Percentiles rank a stretch among this genome's conserved stretches.
phyloP scores from a whole-genome alignment of 208 protist species.

The Leishmania tropica region DNA sequence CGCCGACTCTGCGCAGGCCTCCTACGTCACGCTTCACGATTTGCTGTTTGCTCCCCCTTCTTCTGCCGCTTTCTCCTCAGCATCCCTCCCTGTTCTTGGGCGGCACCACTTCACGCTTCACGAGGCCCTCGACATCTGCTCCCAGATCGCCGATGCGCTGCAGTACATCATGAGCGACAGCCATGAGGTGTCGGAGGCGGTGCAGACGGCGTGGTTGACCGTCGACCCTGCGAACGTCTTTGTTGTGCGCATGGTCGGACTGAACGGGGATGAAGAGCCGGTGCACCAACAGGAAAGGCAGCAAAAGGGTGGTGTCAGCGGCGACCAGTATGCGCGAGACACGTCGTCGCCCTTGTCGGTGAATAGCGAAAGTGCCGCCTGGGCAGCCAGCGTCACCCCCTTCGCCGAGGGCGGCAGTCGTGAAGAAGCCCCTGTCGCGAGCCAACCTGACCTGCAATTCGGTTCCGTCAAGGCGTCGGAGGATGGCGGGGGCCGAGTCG shows the following conservation, averaged over 20 bases:
- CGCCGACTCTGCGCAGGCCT: not conserved
- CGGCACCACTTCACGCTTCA: conserved; percentile 40
- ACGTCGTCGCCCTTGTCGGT: not conserved
- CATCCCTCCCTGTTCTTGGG: conserved; percentile 37
- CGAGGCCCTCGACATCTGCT: conserved; percentile 50
- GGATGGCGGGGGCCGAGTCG: not conserved
- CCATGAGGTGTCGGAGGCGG: conserved; percentile 41
- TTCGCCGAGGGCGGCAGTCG: not conserved
- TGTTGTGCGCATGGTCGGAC: conserved; percentile 22
- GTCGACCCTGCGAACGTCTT: conserved; percentile 67
- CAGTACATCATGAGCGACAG: conserved; percentile 75
- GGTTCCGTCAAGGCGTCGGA: not conserved
- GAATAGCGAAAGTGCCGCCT: not conserved
- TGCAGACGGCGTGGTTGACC: conserved; percentile 45
- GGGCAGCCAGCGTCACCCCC: not conserved
- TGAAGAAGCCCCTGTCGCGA: not conserved
- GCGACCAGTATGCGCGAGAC: not conserved
- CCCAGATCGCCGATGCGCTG: conserved; percentile 63
- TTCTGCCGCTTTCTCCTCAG: conserved; percentile 18
- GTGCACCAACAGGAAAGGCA: not conserved
- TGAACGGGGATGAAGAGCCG: not conserved
- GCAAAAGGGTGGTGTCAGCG: not conserved
- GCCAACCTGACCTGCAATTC: not conserved
- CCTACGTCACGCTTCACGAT: conserved; percentile 35
- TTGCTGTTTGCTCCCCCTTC: conserved; percentile 35